These are phyloP conservation scores for Rhodofomes roseus DNA, from an alignment of 1,284 basidiomycete species.

Conservation along the genomic window DNA sequence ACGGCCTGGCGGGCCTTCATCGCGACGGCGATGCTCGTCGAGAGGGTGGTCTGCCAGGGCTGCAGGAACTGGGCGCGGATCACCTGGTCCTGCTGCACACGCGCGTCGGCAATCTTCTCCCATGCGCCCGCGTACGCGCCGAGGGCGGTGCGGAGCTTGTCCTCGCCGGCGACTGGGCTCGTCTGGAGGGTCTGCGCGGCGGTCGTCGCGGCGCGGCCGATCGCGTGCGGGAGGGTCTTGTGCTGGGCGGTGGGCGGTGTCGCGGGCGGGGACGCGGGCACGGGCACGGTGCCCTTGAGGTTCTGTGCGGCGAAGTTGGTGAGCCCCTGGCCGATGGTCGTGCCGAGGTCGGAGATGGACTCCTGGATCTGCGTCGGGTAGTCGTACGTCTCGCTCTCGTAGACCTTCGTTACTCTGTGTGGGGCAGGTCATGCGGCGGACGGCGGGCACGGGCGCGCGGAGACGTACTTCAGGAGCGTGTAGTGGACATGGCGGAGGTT, in stretches of 20 bases:
- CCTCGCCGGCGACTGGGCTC: conserved; percentile 44
- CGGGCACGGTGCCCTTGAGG: conserved; percentile 85
- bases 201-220: conserved; percentile 76
- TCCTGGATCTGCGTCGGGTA: conserved; percentile 81
- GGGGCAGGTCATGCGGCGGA: conserved; percentile 8
- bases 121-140: conserved; percentile 79
- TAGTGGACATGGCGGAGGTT: conserved; percentile 82
- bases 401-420: conserved; percentile 77
- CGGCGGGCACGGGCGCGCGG: neutral
- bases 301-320: conserved; percentile 85
- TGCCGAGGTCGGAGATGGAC: conserved; percentile 67
- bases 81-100: conserved; percentile 78
- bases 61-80: conserved; percentile 77
- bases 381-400: conserved; percentile 86
- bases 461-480: conserved; percentile 70
- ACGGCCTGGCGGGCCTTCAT: conserved; percentile 92
- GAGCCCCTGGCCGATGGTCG: conserved; percentile 76
- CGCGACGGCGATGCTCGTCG: conserved; percentile 78
- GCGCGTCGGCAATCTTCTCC: conserved; percentile 85
- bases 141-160: conserved; percentile 76
- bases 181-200: conserved; percentile 59
- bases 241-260: conserved; percentile 57
- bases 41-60: conserved; percentile 90
- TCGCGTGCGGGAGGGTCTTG: conserved; percentile 95
- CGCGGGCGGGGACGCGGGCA: conserved; percentile 73